A percentile compares a stretch with the other conserved stretches of the same genome.
phyloP scores from a whole-genome alignment of 2,329 filamentous ascomycete genomes.

The Leptographium flavum region DNA sequence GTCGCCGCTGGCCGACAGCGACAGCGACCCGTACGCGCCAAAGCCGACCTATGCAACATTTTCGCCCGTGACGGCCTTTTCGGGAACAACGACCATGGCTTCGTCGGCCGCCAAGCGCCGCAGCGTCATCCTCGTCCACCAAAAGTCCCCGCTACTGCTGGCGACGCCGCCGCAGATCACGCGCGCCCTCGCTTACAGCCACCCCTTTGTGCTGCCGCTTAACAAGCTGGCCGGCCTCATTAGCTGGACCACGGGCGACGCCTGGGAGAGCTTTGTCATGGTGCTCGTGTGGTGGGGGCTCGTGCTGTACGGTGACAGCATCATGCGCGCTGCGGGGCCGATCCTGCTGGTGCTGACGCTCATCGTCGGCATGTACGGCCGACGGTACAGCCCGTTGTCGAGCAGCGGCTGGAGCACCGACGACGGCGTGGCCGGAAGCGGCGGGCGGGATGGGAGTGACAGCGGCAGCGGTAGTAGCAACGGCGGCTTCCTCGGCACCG shows the following conservation, averaged over 20 bases:
- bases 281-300: constrained; percentile 75
- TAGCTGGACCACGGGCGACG: constrained; percentile 86
- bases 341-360: constrained; percentile 65
- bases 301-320: constrained; percentile 70
- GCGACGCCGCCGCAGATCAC: constrained; percentile 93
- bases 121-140: constrained; percentile 87
- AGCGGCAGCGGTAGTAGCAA: constrained; percentile 29
- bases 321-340: constrained; percentile 73
- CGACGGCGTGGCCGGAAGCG: constrained; percentile 21
- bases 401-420: constrained; percentile 59
- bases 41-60: constrained; percentile 77
- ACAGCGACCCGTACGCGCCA: constrained; percentile 19
- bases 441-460: constrained; percentile 36
- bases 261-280: constrained; percentile 93
- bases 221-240: constrained; percentile 75
- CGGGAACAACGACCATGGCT: constrained; percentile 35
- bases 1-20: constrained; percentile 9
- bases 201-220: constrained; percentile 80
- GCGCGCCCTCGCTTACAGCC: constrained; percentile 83
- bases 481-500: neutral
- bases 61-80: constrained; percentile 66
- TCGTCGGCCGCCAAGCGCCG: constrained; percentile 57
- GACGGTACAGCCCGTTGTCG: constrained; percentile 79
- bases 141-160: constrained; percentile 85
- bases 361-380: constrained; percentile 83